Percentiles rank a stretch among this genome's conserved stretches.
Conservation (phyloP, 352 stramenopile genomes). For the Lagenidium sp. region DNA sequence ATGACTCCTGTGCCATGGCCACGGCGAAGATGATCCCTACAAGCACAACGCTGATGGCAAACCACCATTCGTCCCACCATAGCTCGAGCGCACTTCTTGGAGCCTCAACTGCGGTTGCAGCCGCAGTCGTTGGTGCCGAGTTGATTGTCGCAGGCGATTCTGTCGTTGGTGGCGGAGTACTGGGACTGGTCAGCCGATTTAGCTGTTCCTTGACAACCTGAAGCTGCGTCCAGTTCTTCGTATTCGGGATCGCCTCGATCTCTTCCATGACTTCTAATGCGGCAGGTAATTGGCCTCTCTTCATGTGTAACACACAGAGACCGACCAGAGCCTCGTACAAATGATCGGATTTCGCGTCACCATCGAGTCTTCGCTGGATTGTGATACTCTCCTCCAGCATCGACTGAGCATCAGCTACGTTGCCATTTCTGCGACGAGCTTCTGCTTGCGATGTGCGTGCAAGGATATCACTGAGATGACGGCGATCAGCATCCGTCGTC, state of each 20-base stretch:
- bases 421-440: conserved; percentile 26
- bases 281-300: neutral
- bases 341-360: no score
- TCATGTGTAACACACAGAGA: conserved; percentile 35
- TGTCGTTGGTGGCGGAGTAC: no score
- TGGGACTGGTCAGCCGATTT: no score
- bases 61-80: conserved; percentile 21
- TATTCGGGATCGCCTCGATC: neutral
- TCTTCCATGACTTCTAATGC: neutral
- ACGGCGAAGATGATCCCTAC: conserved; percentile 14
- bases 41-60: conserved; percentile 11
- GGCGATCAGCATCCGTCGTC: no score
- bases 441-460: no score
- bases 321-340: conserved; percentile 29
- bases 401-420: conserved; percentile 17
- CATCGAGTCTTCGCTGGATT: no score
- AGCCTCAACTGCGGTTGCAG: conserved; percentile 6
- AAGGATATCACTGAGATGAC: no score
- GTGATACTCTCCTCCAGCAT: conserved; percentile 36
- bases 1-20: conserved; percentile 10
- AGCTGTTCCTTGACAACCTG: no score
- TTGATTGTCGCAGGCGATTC: no score
- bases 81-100: conserved; percentile 1
- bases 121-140: no score
- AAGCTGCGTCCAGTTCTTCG: neutral